Evolutionary conservation across 768 basidiomycete genomes (phyloP).

Genomic region (Tylopilus sp.): DNA sequence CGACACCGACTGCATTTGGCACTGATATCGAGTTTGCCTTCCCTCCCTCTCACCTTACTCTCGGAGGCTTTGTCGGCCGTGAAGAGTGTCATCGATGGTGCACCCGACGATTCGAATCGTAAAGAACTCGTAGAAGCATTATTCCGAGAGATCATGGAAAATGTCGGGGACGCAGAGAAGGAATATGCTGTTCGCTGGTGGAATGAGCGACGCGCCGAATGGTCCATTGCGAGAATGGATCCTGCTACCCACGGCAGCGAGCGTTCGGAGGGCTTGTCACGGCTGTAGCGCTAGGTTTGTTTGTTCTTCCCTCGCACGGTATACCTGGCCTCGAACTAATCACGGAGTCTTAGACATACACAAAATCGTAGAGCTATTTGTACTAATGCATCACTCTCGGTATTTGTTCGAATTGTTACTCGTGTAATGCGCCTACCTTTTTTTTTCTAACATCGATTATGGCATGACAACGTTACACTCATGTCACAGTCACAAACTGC

Average conservation of each 20-base stretch:
- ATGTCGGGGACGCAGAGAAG: slow-evolving; percentile 67
- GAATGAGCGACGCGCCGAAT: slow-evolving; percentile 43
- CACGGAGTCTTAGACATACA: no score
- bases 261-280: not conserved
- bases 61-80: slow-evolving; percentile 52
- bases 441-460: no score
- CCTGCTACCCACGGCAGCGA: not conserved
- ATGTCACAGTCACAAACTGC: no score
- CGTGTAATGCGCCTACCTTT: no score
- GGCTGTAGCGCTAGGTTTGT: slow-evolving; percentile 8
- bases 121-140: slow-evolving; percentile 54
- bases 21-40: slow-evolving; percentile 62
- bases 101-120: slow-evolving; percentile 30
- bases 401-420: no score
- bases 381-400: no score
- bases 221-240: slow-evolving; percentile 11
- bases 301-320: no score
- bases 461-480: no score
- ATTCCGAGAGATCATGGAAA: slow-evolving; percentile 61
- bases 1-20: slow-evolving; percentile 59
- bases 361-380: no score
- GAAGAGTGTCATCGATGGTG: slow-evolving; percentile 26
- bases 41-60: slow-evolving; percentile 57
- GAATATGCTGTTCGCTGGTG: slow-evolving; percentile 70
- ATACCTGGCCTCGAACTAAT: no score